Conservation (phyloP, 208 protist species). For the Herpetomonas samuelpessoai region DNA sequence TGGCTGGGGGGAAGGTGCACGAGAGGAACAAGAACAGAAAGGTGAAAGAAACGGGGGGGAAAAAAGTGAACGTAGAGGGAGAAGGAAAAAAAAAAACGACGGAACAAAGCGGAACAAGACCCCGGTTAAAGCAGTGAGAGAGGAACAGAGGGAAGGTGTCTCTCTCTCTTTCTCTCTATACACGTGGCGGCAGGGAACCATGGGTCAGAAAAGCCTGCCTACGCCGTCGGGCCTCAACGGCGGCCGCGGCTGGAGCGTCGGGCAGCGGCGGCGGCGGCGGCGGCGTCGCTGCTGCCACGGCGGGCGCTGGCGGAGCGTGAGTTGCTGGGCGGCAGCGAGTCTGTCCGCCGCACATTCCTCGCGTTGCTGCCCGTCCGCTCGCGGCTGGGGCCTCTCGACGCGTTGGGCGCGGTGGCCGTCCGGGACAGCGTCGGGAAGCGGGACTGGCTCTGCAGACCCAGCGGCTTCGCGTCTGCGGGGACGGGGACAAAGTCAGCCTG, state of each 20-base stretch:
- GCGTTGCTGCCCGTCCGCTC: conserved; percentile 24
- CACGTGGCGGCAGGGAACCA: too few relatives aligned
- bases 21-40: too few relatives aligned
- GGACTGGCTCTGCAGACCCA: conserved; percentile 32
- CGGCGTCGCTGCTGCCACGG: conserved; percentile 10
- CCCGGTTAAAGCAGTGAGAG: too few relatives aligned
- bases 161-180: too few relatives aligned
- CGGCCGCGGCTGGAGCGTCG: conserved; percentile 23
- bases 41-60: too few relatives aligned
- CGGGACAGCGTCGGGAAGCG: conserved; percentile 58
- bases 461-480: conserved; percentile 52
- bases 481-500: conserved; percentile 51
- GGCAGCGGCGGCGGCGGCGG: neutral
- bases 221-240: too few relatives aligned
- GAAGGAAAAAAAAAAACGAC: too few relatives aligned
- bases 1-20: too few relatives aligned
- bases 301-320: conserved; percentile 36
- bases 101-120: too few relatives aligned
- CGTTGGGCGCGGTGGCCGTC: conserved; percentile 44
- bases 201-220: too few relatives aligned
- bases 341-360: conserved; percentile 30
- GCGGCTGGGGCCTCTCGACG: conserved; percentile 37
- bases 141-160: too few relatives aligned
- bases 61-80: too few relatives aligned
- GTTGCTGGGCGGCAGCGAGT: conserved; percentile 41